phyloP scores from a whole-genome alignment of 2,329 filamentous ascomycete species.

The Trichoderma polysporum region DNA sequence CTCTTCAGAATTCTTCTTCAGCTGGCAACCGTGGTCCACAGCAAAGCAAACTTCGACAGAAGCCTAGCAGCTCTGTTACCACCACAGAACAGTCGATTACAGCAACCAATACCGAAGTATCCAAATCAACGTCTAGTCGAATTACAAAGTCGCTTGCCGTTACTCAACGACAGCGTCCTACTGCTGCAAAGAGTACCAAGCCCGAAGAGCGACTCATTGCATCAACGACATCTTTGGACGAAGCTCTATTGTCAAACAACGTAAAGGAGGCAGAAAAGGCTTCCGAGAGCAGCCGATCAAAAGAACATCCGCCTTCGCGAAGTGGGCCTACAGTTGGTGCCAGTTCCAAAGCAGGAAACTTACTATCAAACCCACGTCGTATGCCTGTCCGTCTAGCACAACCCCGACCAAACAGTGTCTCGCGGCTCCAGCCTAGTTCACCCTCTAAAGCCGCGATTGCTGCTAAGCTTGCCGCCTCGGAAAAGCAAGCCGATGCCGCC shows the following conservation, averaged over 20 bases:
- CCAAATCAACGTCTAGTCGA: not conserved
- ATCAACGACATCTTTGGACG: constrained; percentile 36
- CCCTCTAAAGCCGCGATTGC: constrained; percentile 62
- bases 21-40: constrained; percentile 48
- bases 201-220: constrained; percentile 28
- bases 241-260: constrained; percentile 33
- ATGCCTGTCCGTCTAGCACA: constrained; percentile 34
- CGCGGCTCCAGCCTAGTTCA: constrained; percentile 52
- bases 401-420: constrained; percentile 34
- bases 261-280: not conserved
- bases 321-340: not conserved
- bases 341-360: not conserved
- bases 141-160: not conserved
- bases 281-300: not conserved
- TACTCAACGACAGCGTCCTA: not conserved
- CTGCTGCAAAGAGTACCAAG: not conserved
- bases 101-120: constrained; percentile 21
- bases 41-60: constrained; percentile 28
- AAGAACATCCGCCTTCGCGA: constrained; percentile 19
- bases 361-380: constrained; percentile 14
- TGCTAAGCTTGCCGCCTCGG: constrained; percentile 63
- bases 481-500: constrained; percentile 63
- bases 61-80: constrained; percentile 45
- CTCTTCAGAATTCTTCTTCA: constrained; percentile 52
- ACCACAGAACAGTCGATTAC: constrained; percentile 44